These are phyloP conservation scores for Tetrahymena elliotti DNA, from an alignment of 73 alveolate genomes.

Conservation along the genomic window DNA sequence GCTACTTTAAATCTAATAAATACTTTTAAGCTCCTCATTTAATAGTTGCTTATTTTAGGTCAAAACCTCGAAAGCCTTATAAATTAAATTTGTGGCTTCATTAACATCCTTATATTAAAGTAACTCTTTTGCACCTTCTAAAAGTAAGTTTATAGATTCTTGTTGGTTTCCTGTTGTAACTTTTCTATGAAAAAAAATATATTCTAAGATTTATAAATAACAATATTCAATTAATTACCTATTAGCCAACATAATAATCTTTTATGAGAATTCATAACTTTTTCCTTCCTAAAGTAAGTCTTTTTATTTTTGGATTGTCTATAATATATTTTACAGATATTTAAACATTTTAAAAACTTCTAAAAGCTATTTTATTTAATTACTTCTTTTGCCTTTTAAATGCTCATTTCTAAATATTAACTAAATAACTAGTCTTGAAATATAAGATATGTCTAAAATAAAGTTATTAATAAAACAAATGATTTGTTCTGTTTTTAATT, in stretches of 20 bases:
- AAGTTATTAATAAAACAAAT: neutral
- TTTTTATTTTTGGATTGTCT: neutral
- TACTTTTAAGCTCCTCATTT: neutral
- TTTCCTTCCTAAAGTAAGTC: neutral
- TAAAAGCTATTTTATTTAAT: neutral
- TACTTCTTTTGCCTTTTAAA: neutral
- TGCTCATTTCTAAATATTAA: neutral
- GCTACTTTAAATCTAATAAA: neutral
- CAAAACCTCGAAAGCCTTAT: neutral
- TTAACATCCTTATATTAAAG: neutral
- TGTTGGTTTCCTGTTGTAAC: neutral
- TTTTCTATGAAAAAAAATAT: neutral
- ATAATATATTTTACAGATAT: neutral
- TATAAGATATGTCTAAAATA: neutral
- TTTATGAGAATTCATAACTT: neutral
- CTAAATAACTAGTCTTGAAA: neutral
- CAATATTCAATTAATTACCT: neutral
- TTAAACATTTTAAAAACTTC: neutral
- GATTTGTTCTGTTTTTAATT: neutral
- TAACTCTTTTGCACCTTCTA: neutral
- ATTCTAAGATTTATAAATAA: neutral
- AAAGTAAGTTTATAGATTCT: neutral
- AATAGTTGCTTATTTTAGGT: neutral
- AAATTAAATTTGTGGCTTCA: neutral
- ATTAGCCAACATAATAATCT: neutral